Conservation (phyloP, 228 moss, liverwort and hornwort genomes). For the Sphagnum fallax region DNA sequence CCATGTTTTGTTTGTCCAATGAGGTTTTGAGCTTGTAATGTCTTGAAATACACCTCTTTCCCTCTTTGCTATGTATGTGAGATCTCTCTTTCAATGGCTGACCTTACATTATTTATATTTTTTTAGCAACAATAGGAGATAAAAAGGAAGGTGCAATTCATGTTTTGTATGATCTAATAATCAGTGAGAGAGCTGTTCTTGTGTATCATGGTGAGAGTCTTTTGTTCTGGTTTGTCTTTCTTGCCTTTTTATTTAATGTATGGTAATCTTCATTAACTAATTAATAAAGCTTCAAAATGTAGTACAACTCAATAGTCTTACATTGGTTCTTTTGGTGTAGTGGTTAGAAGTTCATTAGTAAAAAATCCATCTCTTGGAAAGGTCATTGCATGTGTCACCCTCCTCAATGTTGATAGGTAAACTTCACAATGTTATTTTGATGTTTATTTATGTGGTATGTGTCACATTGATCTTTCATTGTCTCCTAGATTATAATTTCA, state of each 20-base stretch:
- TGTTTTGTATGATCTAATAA: constrained; percentile 73
- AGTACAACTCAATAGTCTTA: not conserved
- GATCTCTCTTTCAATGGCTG: not conserved
- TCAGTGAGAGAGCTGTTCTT: constrained; percentile 78
- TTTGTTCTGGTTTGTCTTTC: not conserved
- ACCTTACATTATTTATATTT: constrained; percentile 22
- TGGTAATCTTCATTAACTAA: not conserved
- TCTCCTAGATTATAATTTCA: too few species aligned
- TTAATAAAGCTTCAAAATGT: not conserved
- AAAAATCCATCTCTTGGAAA: constrained; percentile 46
- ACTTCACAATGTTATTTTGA: constrained; percentile 1
- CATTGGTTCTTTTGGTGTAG: constrained; percentile 11
- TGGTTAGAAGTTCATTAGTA: constrained; percentile 58
- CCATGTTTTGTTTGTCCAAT: not conserved
- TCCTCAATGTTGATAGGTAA: constrained; percentile 66
- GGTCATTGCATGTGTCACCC: constrained; percentile 62
- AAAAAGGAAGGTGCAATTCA: constrained; percentile 64
- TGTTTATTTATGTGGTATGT: too few species aligned
- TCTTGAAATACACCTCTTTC: not conserved
- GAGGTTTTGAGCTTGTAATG: not conserved
- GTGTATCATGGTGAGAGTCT: constrained; percentile 48
- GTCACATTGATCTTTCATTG: too few species aligned
- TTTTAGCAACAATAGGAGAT: constrained; percentile 76
- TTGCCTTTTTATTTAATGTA: not conserved
- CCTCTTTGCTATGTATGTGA: not conserved